A percentile compares a stretch with the other conserved stretches of the same genome.
These are phyloP conservation scores for Fagopyrum esculentum DNA, from an alignment of 148 eudicot species.

Conservation along the genomic window DNA sequence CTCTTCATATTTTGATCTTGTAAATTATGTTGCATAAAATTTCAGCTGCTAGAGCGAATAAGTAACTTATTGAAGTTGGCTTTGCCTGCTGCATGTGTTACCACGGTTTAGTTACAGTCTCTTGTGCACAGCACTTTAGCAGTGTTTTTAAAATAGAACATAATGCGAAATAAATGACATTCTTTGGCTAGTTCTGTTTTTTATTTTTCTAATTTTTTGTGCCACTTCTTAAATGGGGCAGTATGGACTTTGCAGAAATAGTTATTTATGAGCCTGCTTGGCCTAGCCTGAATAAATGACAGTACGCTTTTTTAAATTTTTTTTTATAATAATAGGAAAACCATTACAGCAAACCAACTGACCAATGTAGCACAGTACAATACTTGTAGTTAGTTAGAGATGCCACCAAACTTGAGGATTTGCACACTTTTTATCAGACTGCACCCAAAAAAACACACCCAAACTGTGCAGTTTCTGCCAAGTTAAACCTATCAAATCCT, in stretches of 20 bases:
- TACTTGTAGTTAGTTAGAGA: not conserved
- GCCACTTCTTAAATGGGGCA: not conserved
- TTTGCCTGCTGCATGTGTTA: not conserved
- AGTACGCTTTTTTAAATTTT: too few species aligned
- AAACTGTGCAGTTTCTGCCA: not conserved
- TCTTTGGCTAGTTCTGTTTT: not conserved
- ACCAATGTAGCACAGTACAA: not conserved
- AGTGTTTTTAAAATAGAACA: too few species aligned
- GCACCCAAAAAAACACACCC: not conserved
- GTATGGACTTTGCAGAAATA: not conserved
- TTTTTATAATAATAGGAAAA: not conserved
- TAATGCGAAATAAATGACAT: too few species aligned
- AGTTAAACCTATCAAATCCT: not conserved
- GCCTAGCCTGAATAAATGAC: not conserved
- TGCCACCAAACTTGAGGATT: not conserved
- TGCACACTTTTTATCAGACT: not conserved
- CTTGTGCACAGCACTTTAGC: not conserved
- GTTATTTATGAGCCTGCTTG: not conserved
- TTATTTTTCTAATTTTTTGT: not conserved
- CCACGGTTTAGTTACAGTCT: not conserved
- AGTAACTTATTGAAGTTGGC: not conserved
- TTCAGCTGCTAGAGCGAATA: constrained; percentile 6
- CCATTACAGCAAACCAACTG: not conserved
- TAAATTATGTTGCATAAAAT: constrained; percentile 1
- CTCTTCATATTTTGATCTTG: not conserved